Conservation (phyloP, 2,329 filamentous ascomycete genomes). For the Neofusicoccum ribis region DNA sequence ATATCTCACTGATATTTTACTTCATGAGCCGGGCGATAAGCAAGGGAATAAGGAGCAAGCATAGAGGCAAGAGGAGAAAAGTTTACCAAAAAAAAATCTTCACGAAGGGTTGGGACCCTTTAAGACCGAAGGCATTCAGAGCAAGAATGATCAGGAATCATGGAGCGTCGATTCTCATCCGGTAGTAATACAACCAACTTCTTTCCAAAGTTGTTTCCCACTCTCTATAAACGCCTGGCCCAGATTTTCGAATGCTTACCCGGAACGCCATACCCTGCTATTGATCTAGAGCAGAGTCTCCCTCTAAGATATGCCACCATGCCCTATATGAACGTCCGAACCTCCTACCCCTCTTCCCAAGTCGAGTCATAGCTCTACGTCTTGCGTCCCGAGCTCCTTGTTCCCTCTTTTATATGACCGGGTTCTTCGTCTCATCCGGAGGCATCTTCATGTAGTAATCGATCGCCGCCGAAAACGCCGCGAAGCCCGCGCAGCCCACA, state of each 20-base stretch:
- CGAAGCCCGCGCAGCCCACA: constrained; percentile 88
- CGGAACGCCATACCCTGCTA: neutral
- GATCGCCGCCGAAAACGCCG: constrained; percentile 87
- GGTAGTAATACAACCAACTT: constrained; percentile 2
- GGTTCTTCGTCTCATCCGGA: constrained; percentile 42
- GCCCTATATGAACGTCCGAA: neutral
- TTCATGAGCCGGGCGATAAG: too few relatives aligned
- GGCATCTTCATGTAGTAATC: constrained; percentile 75
- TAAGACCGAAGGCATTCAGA: neutral
- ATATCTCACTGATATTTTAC: too few relatives aligned
- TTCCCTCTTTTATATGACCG: constrained; percentile 32
- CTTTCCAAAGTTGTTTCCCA: constrained; percentile 15
- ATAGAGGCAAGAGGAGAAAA: neutral
- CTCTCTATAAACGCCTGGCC: neutral
- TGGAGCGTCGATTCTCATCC: constrained; percentile 2
- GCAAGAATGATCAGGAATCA: neutral
- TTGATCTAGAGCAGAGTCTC: neutral
- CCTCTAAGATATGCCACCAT: neutral
- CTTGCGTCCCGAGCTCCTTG: neutral
- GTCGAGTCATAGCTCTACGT: neutral
- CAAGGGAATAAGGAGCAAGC: too few relatives aligned
- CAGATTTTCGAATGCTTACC: neutral
- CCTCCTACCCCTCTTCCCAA: neutral
- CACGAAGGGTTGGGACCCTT: too few relatives aligned
- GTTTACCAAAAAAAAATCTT: neutral